Conservation (phyloP, 129 eudicot species). For the Centella asiatica region DNA sequence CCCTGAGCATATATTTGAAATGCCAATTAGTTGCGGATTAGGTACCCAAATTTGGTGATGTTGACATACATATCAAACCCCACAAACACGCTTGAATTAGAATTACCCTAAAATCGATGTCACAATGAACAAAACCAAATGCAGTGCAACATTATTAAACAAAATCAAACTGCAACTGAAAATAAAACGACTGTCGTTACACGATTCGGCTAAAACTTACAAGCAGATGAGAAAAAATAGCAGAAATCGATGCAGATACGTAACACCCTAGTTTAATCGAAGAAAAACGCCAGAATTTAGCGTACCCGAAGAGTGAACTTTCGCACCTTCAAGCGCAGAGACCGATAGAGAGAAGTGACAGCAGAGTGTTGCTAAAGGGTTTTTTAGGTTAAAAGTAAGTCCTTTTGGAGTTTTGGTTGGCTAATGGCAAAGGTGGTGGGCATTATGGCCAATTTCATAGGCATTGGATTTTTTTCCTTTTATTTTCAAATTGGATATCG, state of each 20-base stretch:
- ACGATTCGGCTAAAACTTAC: too few species aligned
- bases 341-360: not conserved
- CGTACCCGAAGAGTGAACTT: not conserved
- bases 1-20: too few species aligned
- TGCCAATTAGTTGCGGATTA: too few species aligned
- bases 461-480: too few species aligned
- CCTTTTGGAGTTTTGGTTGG: not conserved
- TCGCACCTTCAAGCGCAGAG: not conserved
- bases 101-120: too few species aligned
- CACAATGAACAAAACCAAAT: too few species aligned
- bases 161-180: too few species aligned
- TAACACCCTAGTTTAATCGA: conserved; percentile 12
- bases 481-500: too few species aligned
- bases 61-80: too few species aligned
- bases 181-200: not conserved
- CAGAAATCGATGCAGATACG: not conserved
- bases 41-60: too few species aligned
- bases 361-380: not conserved
- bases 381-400: not conserved
- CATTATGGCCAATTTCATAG: not conserved
- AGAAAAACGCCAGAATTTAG: not conserved
- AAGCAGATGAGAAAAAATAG: not conserved
- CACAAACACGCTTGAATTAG: too few species aligned
- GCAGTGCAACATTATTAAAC: too few species aligned
- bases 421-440: not conserved